These are phyloP conservation scores for Blastocrithidia nonstop DNA, from an alignment of 208 protist species.

Conservation along the genomic window DNA sequence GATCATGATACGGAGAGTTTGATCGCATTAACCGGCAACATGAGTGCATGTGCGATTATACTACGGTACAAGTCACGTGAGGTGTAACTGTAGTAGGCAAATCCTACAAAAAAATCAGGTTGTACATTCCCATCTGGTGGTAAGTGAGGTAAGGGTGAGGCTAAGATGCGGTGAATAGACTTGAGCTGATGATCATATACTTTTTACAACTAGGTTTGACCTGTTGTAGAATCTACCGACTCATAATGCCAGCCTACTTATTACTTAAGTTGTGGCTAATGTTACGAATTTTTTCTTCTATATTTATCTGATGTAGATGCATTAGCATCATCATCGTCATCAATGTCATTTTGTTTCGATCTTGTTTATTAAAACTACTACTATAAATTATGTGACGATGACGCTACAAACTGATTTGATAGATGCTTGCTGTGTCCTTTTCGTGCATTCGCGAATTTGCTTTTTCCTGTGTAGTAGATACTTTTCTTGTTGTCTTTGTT, in stretches of 20 bases:
- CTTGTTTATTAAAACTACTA: too few relatives aligned
- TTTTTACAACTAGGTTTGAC: too few relatives aligned
- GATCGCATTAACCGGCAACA: slow-evolving; percentile 34
- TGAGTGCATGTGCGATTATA: slow-evolving; percentile 36
- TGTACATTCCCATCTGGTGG: slow-evolving; percentile 49
- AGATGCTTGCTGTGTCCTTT: slow-evolving; percentile 32
- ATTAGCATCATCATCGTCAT: too few relatives aligned
- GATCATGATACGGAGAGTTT: slow-evolving; percentile 72
- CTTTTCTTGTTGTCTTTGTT: slow-evolving; percentile 6
- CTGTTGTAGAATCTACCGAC: too few relatives aligned
- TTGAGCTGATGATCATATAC: too few relatives aligned
- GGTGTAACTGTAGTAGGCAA: slow-evolving; percentile 67
- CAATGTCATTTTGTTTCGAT: too few relatives aligned
- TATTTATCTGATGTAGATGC: too few relatives aligned
- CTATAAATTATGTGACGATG: too few relatives aligned
- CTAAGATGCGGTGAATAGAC: slow-evolving; percentile 27
- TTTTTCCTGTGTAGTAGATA: neutral
- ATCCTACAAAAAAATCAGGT: slow-evolving; percentile 73
- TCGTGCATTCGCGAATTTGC: slow-evolving; percentile 19
- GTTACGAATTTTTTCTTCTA: too few relatives aligned
- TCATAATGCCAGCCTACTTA: too few relatives aligned
- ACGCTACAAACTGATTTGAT: too few relatives aligned
- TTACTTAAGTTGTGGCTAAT: too few relatives aligned
- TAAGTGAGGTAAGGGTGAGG: slow-evolving; percentile 47
- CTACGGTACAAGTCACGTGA: slow-evolving; percentile 72